These are phyloP conservation scores for Fusarium floridanum DNA, from an alignment of 2,329 filamentous ascomycete genomes.

Conservation along the genomic window DNA sequence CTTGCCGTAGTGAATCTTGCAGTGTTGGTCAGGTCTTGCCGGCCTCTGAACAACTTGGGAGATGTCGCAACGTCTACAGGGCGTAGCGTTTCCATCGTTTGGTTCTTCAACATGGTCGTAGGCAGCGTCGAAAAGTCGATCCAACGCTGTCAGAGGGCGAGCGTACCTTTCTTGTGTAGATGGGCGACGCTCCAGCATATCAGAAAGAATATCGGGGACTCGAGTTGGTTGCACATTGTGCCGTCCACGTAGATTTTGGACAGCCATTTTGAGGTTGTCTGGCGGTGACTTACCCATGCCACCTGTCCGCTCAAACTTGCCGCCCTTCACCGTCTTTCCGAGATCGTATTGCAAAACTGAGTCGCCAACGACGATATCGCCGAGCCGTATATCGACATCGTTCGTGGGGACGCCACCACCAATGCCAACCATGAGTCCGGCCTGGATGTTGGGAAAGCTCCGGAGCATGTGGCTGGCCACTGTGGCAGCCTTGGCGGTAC, in stretches of 20 bases:
- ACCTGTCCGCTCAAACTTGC: neutral
- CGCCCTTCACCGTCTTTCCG: neutral
- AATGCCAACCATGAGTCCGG: neutral
- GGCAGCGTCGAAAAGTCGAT: neutral
- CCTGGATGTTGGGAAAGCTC: neutral
- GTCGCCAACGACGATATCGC: neutral
- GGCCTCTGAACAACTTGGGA: neutral
- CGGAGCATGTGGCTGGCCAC: neutral
- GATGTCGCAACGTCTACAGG: neutral
- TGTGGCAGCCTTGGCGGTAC: neutral
- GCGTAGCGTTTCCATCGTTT: accelerated
- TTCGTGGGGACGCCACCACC: neutral
- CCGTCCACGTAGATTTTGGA: neutral
- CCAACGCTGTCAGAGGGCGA: neutral
- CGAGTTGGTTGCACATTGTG: neutral
- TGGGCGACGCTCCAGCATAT: neutral
- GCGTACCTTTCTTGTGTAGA: neutral
- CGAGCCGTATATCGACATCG: neutral
- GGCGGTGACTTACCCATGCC: neutral
- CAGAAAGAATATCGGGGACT: neutral
- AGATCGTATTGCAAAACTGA: neutral
- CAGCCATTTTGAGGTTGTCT: neutral
- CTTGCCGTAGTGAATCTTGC: neutral
- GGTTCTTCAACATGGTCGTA: neutral
- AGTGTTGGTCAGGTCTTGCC: accelerated